A percentile compares a stretch with the other conserved stretches of the same genome.
phyloP scores from a whole-genome alignment of 208 protist genomes.

The Trichomonas tenax region DNA sequence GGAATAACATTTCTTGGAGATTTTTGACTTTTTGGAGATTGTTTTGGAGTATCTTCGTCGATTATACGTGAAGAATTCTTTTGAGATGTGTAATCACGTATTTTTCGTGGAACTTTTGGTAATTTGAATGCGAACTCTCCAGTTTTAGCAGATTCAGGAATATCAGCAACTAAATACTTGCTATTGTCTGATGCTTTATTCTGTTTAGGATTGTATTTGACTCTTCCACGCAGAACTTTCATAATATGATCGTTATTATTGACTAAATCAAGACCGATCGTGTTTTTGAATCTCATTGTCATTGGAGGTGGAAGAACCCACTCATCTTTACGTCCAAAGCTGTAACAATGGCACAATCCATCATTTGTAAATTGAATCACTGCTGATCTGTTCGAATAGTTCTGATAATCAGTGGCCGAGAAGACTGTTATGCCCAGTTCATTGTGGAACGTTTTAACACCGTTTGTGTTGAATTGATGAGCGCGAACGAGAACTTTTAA shows the following conservation, averaged over 20 bases:
- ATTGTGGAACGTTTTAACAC: neutral
- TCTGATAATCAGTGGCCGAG: neutral
- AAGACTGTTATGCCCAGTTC: neutral
- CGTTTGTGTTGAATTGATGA: neutral
- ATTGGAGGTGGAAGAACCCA: neutral
- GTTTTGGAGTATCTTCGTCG: neutral
- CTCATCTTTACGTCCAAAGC: neutral
- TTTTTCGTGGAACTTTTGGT: neutral
- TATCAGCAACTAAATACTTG: neutral
- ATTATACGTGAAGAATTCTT: neutral
- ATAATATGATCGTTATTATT: neutral
- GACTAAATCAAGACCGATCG: neutral
- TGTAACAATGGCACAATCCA: neutral
- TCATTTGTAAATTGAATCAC: neutral
- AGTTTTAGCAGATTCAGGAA: neutral
- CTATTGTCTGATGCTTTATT: neutral
- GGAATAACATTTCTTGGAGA: too few species aligned
- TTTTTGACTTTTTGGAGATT: neutral
- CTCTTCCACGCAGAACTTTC: neutral
- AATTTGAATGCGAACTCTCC: neutral
- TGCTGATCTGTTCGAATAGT: neutral
- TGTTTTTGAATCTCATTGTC: neutral
- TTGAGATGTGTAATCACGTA: neutral
- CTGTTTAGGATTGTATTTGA: neutral
- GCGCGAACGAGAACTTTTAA: neutral